phyloP scores from a whole-genome alignment of 1,284 basidiomycete species.

The Peniophora sp. region DNA sequence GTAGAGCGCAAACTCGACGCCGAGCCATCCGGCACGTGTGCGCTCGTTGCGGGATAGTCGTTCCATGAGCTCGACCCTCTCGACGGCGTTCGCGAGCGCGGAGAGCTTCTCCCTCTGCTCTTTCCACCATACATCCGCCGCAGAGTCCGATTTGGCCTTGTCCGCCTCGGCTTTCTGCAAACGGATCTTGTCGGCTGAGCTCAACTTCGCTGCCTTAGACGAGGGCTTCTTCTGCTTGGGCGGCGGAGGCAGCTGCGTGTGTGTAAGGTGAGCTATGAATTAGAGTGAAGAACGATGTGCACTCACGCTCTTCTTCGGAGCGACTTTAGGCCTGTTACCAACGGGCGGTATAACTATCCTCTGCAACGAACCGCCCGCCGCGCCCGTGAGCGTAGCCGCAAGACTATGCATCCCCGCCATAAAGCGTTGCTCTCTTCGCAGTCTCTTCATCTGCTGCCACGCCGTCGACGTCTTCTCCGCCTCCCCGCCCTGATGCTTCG shows the following conservation, averaged over 20 bases:
- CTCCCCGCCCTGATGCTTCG: slow-evolving; percentile 46
- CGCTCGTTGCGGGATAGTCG: slow-evolving; percentile 35
- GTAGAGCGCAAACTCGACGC: slow-evolving; percentile 43
- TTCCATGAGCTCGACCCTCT: slow-evolving; percentile 26
- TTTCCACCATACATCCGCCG: slow-evolving; percentile 40
- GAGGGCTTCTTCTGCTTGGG: not conserved
- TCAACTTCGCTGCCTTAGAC: slow-evolving; percentile 20
- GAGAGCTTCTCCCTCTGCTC: slow-evolving; percentile 31
- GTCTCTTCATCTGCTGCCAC: slow-evolving; percentile 27
- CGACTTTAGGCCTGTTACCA: slow-evolving; percentile 10
- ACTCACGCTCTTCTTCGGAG: not conserved
- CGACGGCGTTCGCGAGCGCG: slow-evolving; percentile 15
- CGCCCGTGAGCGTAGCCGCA: slow-evolving; percentile 57
- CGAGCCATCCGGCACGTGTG: slow-evolving; percentile 32
- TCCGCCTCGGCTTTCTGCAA: slow-evolving; percentile 39
- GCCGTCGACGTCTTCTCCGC: slow-evolving; percentile 21
- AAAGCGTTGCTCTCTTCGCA: slow-evolving; percentile 43
- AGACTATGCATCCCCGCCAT: slow-evolving; percentile 49
- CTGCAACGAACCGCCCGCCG: slow-evolving; percentile 42
- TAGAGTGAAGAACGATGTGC: not conserved
- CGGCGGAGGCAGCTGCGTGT: not conserved
- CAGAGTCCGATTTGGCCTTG: slow-evolving; percentile 26
- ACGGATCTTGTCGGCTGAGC: slow-evolving; percentile 33
- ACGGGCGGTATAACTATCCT: slow-evolving; percentile 43
- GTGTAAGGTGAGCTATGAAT: not conserved